Percentiles rank a stretch among this genome's conserved stretches.
Conservation (phyloP, 2,329 filamentous ascomycete species). For the Biscogniauxia sp. region DNA sequence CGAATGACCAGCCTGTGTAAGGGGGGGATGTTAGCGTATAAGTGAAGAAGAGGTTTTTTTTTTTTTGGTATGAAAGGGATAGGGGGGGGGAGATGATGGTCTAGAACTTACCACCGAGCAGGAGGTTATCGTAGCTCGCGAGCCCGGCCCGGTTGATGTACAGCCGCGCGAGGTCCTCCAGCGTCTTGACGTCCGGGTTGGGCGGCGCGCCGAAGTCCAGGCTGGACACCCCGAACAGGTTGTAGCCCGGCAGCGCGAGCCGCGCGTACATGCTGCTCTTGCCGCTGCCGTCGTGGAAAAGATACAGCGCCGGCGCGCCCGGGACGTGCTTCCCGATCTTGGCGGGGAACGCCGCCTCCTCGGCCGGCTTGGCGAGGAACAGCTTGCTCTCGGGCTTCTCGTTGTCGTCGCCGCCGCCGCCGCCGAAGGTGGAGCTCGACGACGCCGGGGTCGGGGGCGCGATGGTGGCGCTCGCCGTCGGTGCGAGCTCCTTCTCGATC, state of each 20-base stretch:
- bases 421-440: background rate
- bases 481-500: background rate
- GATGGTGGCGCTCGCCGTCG: background rate
- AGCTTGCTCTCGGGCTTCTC: background rate
- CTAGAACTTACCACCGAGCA: conserved; percentile 40
- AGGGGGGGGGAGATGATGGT: too few species aligned
- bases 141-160: conserved; percentile 20
- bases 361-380: background rate
- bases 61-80: too few species aligned
- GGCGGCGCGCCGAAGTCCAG: conserved; percentile 5
- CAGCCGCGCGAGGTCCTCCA: conserved; percentile 18
- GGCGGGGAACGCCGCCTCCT: background rate
- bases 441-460: background rate
- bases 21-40: background rate
- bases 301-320: conserved; percentile 16
- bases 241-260: background rate
- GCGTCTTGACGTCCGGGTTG: conserved; percentile 1
- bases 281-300: conserved; percentile 33
- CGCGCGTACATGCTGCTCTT: conserved; percentile 15
- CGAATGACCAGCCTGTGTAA: conserved; percentile 45
- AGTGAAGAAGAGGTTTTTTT: too few species aligned
- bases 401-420: background rate
- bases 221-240: conserved; percentile 1
- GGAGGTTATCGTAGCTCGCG: conserved; percentile 4
- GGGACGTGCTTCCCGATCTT: background rate